Conservation (phyloP, 176 grass and related monocot species). For the Eragrostis curvula region DNA sequence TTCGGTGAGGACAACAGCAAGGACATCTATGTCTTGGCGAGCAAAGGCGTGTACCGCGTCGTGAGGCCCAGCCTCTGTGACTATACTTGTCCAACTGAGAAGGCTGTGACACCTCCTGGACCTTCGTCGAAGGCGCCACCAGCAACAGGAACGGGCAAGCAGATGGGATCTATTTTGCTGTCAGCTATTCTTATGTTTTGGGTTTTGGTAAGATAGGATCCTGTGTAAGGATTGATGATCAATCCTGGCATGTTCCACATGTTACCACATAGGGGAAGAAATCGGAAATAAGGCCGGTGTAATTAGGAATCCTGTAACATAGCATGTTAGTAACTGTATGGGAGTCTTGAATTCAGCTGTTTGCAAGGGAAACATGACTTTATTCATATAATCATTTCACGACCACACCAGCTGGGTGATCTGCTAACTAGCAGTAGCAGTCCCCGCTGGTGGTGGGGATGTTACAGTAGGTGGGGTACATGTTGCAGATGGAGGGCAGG, state of each 20-base stretch:
- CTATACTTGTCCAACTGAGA: constrained; percentile 63
- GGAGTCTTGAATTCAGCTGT: constrained; percentile 1
- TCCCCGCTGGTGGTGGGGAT: not conserved
- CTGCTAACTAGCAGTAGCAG: not conserved
- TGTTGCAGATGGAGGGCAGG: constrained; percentile 27
- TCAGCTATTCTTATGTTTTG: constrained; percentile 30
- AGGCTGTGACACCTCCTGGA: constrained; percentile 36
- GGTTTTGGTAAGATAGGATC: constrained; percentile 43
- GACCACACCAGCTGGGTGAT: constrained; percentile 5
- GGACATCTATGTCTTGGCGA: constrained; percentile 67
- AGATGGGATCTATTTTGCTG: constrained; percentile 28
- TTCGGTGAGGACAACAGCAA: constrained; percentile 89
- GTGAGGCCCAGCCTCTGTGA: constrained; percentile 76
- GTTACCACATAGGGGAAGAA: not conserved
- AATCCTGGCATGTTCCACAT: not conserved
- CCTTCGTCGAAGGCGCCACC: constrained; percentile 42
- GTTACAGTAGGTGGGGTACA: constrained; percentile 23
- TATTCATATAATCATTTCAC: constrained; percentile 26
- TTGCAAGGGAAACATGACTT: not conserved
- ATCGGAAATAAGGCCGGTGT: not conserved
- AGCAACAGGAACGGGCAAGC: not conserved
- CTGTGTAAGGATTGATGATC: not conserved
- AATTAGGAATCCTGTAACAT: not conserved
- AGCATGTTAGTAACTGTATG: not conserved
- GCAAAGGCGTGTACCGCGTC: constrained; percentile 79